Percentiles rank a stretch among this genome's conserved stretches.
Conservation (phyloP, 805 yeast genomes). For the Yarrowia deformans region DNA sequence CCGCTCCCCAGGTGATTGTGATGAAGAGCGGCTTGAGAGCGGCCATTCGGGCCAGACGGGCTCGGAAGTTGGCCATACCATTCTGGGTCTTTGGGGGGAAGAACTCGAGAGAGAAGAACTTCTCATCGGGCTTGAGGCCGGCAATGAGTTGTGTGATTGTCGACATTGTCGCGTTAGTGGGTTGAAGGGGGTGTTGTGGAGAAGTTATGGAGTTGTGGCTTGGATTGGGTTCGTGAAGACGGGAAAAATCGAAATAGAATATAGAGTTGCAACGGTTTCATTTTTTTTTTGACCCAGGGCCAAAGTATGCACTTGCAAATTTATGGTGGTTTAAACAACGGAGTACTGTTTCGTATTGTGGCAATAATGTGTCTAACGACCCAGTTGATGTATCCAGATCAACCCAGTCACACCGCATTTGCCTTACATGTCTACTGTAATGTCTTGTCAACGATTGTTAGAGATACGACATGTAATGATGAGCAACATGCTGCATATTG, state of each 20-base stretch:
- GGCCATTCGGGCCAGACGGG: constrained; percentile 88
- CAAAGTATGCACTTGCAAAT: not conserved
- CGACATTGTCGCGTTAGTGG: constrained; percentile 11
- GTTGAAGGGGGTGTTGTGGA: not conserved
- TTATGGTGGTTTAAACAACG: no score
- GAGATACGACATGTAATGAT: no score
- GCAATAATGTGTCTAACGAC: no score
- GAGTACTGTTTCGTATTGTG: no score
- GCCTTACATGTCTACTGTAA: constrained; percentile 3
- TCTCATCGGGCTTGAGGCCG: constrained; percentile 58
- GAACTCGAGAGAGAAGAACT: constrained; percentile 87
- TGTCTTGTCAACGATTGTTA: not conserved
- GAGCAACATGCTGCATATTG: not conserved
- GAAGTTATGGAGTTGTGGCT: constrained; percentile 14
- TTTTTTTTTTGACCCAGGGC: constrained; percentile 9
- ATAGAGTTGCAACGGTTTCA: constrained; percentile 29
- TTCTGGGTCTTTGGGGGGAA: constrained; percentile 95
- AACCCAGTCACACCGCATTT: no score
- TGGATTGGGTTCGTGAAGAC: constrained; percentile 24
- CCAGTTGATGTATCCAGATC: no score
- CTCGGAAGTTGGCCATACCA: constrained; percentile 83
- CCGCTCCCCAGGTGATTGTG: constrained; percentile 98
- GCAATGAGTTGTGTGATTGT: constrained; percentile 51
- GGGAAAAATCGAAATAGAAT: constrained; percentile 3
- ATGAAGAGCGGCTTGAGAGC: constrained; percentile 87